phyloP scores from a whole-genome alignment of 441 rosid species.

The Pelargonium cotyledonis region DNA sequence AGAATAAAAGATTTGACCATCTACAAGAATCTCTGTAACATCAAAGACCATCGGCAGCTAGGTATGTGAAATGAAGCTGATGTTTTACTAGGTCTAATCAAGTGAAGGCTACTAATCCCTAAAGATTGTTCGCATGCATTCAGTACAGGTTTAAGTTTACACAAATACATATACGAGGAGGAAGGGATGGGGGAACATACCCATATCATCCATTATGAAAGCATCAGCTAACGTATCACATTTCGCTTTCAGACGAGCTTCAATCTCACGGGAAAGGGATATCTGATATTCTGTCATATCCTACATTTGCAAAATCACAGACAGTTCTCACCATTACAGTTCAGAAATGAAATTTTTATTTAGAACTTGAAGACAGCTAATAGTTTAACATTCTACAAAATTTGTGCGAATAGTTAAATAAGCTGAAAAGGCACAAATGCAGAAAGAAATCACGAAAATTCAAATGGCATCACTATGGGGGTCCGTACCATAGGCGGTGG shows the following conservation, averaged over 20 bases:
- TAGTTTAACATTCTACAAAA: too few relatives aligned
- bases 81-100: neutral
- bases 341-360: too few relatives aligned
- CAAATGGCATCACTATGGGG: neutral
- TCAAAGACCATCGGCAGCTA: too few relatives aligned
- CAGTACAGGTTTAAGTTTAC: too few relatives aligned
- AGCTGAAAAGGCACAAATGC: too few relatives aligned
- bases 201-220: conserved; percentile 66
- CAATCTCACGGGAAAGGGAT: conserved; percentile 76
- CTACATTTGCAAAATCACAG: conserved; percentile 27
- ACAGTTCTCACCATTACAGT: neutral
- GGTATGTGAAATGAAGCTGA: too few relatives aligned
- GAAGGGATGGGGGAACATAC: conserved; percentile 31
- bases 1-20: too few relatives aligned
- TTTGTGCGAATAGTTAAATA: neutral
- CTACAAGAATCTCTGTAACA: too few relatives aligned
- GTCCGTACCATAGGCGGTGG: conserved; percentile 51
- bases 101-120: too few relatives aligned
- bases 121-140: too few relatives aligned
- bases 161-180: neutral
- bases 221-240: conserved; percentile 83
- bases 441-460: too few relatives aligned
- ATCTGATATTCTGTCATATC: conserved; percentile 79
- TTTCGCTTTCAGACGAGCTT: conserved; percentile 66
- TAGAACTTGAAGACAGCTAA: too few relatives aligned